Evolutionary conservation across 352 stramenopile genomes (phyloP).

Genomic region (Globisporangium viniferum): DNA sequence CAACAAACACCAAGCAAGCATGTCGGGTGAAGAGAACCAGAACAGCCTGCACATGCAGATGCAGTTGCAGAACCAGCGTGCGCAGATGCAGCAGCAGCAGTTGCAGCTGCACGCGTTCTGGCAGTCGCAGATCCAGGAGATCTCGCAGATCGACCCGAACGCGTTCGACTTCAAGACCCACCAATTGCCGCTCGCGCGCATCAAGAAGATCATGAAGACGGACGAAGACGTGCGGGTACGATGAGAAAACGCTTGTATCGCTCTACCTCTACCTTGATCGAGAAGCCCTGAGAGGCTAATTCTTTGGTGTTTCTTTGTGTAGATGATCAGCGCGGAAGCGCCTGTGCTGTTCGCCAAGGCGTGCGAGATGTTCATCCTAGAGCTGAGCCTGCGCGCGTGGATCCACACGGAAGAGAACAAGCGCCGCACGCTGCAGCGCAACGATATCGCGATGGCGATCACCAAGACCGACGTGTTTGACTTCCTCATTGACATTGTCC

Average conservation of each 20-base stretch:
- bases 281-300: neutral
- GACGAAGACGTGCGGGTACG: slow-evolving; percentile 89
- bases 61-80: slow-evolving; percentile 82
- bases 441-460: slow-evolving; percentile 89
- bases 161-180: slow-evolving; percentile 87
- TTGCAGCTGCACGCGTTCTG: slow-evolving; percentile 85
- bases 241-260: slow-evolving; percentile 9
- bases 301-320: slow-evolving; percentile 6
- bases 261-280: neutral
- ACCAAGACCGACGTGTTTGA: slow-evolving; percentile 91
- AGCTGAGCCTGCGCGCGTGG: slow-evolving; percentile 87
- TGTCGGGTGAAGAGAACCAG: slow-evolving; percentile 59
- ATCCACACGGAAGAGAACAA: slow-evolving; percentile 93
- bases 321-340: slow-evolving; percentile 93
- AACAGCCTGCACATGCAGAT: slow-evolving; percentile 86
- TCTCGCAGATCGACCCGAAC: slow-evolving; percentile 84
- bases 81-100: slow-evolving; percentile 87
- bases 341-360: slow-evolving; percentile 93
- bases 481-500: slow-evolving; percentile 92
- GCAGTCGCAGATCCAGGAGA: slow-evolving; percentile 86
- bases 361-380: slow-evolving; percentile 94
- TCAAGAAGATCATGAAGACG: slow-evolving; percentile 97
- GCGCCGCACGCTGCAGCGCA: slow-evolving; percentile 89
- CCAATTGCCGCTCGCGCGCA: slow-evolving; percentile 89
- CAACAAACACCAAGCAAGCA: slow-evolving; percentile 12